Percentiles rank a stretch among this genome's conserved stretches.
Evolutionary conservation across 1,139 yeast genomes (phyloP).

Genomic region (Protomyces arabidopsidicola): DNA sequence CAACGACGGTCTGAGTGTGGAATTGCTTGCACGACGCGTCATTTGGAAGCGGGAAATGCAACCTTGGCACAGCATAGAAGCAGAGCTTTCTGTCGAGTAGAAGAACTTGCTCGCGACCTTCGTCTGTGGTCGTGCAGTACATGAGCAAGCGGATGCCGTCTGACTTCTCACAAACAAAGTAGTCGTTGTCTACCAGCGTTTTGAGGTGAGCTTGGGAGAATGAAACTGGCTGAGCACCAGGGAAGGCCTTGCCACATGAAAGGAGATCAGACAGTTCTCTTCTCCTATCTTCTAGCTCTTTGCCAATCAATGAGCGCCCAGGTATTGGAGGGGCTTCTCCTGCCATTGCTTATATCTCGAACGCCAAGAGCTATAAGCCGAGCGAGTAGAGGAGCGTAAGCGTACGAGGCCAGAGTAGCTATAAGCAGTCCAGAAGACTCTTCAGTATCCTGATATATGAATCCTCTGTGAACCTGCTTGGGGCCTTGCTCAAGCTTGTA

Average conservation of each 20-base stretch:
- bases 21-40: constrained; percentile 36
- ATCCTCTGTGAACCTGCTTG: no score
- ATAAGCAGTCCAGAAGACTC: no score
- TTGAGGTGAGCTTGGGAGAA: constrained; percentile 68
- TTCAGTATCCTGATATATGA: no score
- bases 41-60: constrained; percentile 71
- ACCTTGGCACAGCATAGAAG: constrained; percentile 63
- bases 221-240: constrained; percentile 91
- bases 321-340: constrained; percentile 20
- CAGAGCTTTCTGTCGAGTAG: constrained; percentile 83
- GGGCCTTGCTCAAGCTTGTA: no score
- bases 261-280: constrained; percentile 2
- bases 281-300: constrained; percentile 8
- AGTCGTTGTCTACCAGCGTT: constrained; percentile 55
- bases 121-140: constrained; percentile 62
- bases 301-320: constrained; percentile 8
- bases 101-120: constrained; percentile 46
- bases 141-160: constrained; percentile 86
- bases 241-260: constrained; percentile 21
- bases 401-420: no score
- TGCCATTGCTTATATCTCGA: not conserved
- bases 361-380: no score
- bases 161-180: constrained; percentile 87
- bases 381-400: no score
- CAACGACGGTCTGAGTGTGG: constrained; percentile 83